These are phyloP conservation scores for Fraxinus latifolia DNA, from an alignment of 305 asterid genomes.

Conservation along the genomic window DNA sequence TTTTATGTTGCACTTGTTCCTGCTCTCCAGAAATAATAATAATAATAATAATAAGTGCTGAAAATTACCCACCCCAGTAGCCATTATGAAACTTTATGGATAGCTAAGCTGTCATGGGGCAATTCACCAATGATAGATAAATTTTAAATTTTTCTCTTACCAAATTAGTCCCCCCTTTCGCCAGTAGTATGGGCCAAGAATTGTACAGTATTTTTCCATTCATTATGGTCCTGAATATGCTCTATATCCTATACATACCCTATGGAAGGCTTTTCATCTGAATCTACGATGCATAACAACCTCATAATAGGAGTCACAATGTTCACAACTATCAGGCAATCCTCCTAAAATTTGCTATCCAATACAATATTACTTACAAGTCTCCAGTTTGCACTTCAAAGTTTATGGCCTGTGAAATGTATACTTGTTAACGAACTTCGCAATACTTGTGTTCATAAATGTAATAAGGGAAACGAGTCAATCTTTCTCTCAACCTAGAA, in stretches of 20 bases:
- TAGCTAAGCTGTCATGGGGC: neutral
- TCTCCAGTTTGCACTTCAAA: neutral
- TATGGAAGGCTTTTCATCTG: neutral
- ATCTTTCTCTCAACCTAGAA: neutral
- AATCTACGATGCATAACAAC: neutral
- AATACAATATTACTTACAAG: neutral
- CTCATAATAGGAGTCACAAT: neutral
- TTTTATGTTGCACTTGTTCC: neutral
- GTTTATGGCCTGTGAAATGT: neutral
- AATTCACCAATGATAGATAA: conserved; percentile 21
- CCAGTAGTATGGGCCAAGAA: neutral
- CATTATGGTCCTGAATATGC: neutral
- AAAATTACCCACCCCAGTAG: neutral
- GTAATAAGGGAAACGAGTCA: neutral
- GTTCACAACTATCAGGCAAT: neutral
- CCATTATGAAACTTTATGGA: neutral
- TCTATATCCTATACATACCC: neutral
- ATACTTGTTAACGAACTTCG: neutral
- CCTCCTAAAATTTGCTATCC: neutral
- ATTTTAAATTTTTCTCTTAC: neutral
- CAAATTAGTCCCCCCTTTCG: neutral
- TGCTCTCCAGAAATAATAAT: conserved; percentile 18
- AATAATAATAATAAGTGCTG: neutral
- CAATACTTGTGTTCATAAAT: neutral
- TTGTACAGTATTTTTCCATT: neutral